Base-by-base conservation (phyloP, 2,329 filamentous ascomycete genomes). In the Herpotrichia juniperi region DNA sequence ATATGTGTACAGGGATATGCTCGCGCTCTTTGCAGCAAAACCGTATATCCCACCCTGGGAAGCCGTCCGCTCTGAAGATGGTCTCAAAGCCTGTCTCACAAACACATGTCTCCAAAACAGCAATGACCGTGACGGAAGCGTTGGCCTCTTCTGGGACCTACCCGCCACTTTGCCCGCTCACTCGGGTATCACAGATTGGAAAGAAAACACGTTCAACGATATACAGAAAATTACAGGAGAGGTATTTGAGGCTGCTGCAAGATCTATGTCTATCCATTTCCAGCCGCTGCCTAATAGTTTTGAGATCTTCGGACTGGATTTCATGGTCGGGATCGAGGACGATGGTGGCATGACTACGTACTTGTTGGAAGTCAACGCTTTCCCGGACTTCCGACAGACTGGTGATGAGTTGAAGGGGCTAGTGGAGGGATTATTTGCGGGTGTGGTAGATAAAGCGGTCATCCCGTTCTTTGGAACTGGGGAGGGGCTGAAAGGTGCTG, bases 321-420 rank as follows among this genome's bases (percentile, higher is more conserved):
- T 94, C 69, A 73, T 99, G 65, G 87, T 97, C 9, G 57, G 64
- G 0, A 39, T 68, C 2, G 69, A 71, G 65, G 80, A 70, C 0
- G 65, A 71, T 8, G 87, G 85, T 0, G 48, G 51, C 2, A 17
- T 73, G 35, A 80, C 67, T 3, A 83, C 86, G 3, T 97, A 87
- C 86, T 72, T 99, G 66, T 78, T 99, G 50, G 94, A 99, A 78
- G 84, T 96, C 26, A 99, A 99, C 78, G 91, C 93, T 0, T 99
- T 96, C 75, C 94, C 94, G 9, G 94, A 99, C 76, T 97, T 97
- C 69, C 87, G 84, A 67, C 93, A 97, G 83, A 96, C 92, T 14
- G 94, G 94, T 0, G 81, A 82, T 7, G 87, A 89, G 50, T 74
- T 96, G 58, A 85, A 82, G 68, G 83, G 77, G 0, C 74, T 97